Percentiles rank a stretch among this genome's conserved stretches.
Conservation (phyloP, 768 basidiomycete species). For the Tylopilus sp. region DNA sequence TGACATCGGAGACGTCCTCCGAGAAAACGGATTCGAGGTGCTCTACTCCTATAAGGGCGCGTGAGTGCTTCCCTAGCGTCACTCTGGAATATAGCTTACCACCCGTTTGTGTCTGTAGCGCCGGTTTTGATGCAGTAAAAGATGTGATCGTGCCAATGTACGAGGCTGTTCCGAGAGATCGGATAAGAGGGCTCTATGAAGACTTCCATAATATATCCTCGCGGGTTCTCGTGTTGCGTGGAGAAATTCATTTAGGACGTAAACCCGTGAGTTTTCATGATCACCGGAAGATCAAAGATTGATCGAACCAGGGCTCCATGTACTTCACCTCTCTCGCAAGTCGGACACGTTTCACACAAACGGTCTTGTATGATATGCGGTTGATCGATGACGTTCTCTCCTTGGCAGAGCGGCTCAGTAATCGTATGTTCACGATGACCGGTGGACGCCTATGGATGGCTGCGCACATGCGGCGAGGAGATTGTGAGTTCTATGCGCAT, state of each 20-base stretch:
- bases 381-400: conserved; percentile 23
- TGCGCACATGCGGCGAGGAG: conserved; percentile 44
- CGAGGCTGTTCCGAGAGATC: conserved; percentile 32
- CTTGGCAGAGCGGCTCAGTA: conserved; percentile 29
- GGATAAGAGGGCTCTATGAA: conserved; percentile 37
- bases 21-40: conserved; percentile 38
- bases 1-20: conserved; percentile 31
- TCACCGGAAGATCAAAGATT: not conserved
- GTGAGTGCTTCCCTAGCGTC: conserved; percentile 29
- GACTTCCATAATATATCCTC: conserved; percentile 33
- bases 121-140: conserved; percentile 37
- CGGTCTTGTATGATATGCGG: conserved; percentile 31
- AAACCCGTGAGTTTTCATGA: conserved; percentile 33
- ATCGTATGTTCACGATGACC: conserved; percentile 30
- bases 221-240: conserved; percentile 38
- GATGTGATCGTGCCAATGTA: conserved; percentile 31
- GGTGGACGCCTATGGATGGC: conserved; percentile 40
- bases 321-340: conserved; percentile 32
- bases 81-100: not conserved
- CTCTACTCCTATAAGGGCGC: conserved; percentile 38
- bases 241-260: conserved; percentile 35
- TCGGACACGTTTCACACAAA: conserved; percentile 25
- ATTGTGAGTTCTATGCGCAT: conserved; percentile 29
- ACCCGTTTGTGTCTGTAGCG: conserved; percentile 22
- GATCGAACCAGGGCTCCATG: conserved; percentile 27